Evolutionary conservation across 306 rosid genomes (phyloP).

Genomic region (Nissolia schottii): DNA sequence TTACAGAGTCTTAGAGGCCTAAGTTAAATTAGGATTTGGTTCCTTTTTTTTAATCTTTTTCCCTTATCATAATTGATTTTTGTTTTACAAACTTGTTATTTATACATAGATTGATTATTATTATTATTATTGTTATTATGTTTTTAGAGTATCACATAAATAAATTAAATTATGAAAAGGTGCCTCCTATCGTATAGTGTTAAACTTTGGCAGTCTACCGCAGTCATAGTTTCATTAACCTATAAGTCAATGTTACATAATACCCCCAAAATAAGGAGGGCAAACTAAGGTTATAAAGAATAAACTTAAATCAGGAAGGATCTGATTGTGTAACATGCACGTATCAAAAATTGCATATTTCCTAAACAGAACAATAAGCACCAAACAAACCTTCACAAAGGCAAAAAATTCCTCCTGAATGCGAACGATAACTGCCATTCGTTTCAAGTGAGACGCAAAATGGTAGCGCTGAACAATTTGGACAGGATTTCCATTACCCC

Average conservation of each 20-base stretch:
- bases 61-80: no score
- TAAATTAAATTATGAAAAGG: neutral
- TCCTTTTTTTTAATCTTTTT: no score
- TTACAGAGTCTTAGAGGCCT: no score
- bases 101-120: no score
- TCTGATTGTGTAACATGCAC: constrained; percentile 7
- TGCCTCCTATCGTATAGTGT: neutral
- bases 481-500: constrained; percentile 84
- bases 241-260: neutral
- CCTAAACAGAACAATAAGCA: neutral
- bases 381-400: constrained; percentile 82
- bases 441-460: constrained; percentile 90
- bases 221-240: neutral
- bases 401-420: constrained; percentile 83
- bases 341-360: neutral
- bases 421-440: constrained; percentile 97
- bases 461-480: constrained; percentile 97
- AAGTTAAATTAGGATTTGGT: no score
- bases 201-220: neutral
- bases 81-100: no score
- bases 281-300: neutral
- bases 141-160: no score
- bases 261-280: neutral
- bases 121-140: no score
- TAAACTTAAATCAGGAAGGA: constrained; percentile 1